Percentiles rank a stretch among this genome's conserved stretches.
These are phyloP conservation scores for Aspergillus nanangensis DNA, from an alignment of 495 filamentous ascomycete genomes.

Conservation along the genomic window DNA sequence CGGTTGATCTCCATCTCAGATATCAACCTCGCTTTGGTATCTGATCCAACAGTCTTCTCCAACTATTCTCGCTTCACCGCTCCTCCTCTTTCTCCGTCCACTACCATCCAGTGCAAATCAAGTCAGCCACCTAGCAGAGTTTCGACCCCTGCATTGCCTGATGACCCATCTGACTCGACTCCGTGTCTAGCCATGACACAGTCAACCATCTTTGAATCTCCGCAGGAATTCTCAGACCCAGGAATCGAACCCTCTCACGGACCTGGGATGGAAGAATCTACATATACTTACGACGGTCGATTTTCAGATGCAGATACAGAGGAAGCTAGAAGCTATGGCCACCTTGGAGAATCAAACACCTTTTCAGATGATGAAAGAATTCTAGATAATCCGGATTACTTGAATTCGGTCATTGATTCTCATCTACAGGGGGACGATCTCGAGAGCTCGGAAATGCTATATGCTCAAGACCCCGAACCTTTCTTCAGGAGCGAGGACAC, in stretches of 20 bases:
- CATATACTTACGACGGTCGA: conserved; percentile 36
- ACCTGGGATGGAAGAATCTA: conserved; percentile 25
- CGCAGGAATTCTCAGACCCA: conserved; percentile 5
- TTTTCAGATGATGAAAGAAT: conserved; percentile 32
- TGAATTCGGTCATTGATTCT: conserved; percentile 45
- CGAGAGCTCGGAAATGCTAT: conserved; percentile 17
- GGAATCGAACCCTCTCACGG: not conserved
- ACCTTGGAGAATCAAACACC: conserved; percentile 26
- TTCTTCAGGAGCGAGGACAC: conserved; percentile 10
- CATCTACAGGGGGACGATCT: conserved; percentile 39
- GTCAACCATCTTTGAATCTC: conserved; percentile 38
- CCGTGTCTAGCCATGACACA: conserved; percentile 33
- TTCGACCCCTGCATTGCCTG: conserved; percentile 21
- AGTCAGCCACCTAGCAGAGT: conserved; percentile 30
- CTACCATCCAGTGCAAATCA: conserved; percentile 39
- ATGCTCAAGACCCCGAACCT: conserved; percentile 1
- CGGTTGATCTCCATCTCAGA: conserved; percentile 58
- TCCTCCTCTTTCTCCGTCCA: conserved; percentile 53
- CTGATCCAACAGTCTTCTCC: conserved; percentile 69
- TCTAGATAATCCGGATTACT: conserved; percentile 43
- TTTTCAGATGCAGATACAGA: conserved; percentile 44
- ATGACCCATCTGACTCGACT: conserved; percentile 22
- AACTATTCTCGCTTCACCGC: conserved; percentile 56
- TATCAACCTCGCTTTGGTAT: conserved; percentile 62
- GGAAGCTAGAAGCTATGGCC: conserved; percentile 20